Evolutionary conservation across 2,329 filamentous ascomycete species (phyloP), one percentile per base, ranked within the genome.

Genomic region (Ilyonectria robusta): DNA sequence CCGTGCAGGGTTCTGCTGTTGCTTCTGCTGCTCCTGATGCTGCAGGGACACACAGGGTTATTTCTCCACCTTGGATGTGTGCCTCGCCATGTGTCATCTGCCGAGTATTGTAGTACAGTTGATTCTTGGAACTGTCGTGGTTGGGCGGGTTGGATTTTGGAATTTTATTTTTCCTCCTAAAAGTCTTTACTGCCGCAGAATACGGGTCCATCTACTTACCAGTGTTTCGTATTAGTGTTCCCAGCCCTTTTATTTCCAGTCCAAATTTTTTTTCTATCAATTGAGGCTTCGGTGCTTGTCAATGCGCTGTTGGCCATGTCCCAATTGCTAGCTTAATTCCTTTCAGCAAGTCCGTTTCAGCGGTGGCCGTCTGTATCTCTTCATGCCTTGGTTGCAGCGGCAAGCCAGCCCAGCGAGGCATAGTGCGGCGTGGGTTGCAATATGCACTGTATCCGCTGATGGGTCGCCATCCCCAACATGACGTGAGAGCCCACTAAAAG

Each of bases 401-500:
- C 50, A 53, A 46, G n/a, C 40, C 21, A 35, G n/a, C n/a, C 29
- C n/a, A 8, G 26, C 15, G n/a, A 6, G 3, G n/a, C 17, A 53
- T 53, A 23, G 50, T 53, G 31, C 31, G 13, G 8, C 6, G 3
- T 19, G 10, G 3, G n/a, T 2, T 21, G 47, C n/a, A 21, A 8
- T 35, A 33, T 33, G 29, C n/a, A 53, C 50, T 53, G 50, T 53
- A 35, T 53, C 4, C 10, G 50, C 17, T 6, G 17, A 21, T 33
- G 26, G 48, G n/a, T 21, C 9, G 6, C 29, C 29, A 10, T 7
- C 21, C 31, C 48, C 26, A 33, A 37, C 53, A 64, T 64, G 61
- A 64, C 61, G 61, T 64, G 55, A 59, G 54, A 35, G 42, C 26
- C 61, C 61, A 64, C 54, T 47, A 17, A 54, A 44, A 17, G 54